Evolutionary conservation across 2,329 filamentous ascomycete species (phyloP).

Genomic region (Diaporthe citrichinensis): DNA sequence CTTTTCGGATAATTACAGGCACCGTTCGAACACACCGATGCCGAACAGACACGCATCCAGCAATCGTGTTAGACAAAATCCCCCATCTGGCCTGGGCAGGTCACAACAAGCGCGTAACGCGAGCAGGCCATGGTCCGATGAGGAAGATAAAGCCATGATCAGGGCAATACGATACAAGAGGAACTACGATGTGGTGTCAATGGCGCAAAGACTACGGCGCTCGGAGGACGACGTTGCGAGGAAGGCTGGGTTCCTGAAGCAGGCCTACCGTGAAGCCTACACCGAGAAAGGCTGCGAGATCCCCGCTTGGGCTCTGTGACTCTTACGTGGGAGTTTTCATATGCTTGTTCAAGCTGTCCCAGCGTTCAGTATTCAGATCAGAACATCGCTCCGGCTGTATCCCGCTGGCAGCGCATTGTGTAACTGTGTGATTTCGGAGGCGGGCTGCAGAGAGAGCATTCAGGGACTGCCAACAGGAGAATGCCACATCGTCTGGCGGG

Average conservation of each 20-base stretch:
- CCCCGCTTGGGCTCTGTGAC: conserved; percentile 29
- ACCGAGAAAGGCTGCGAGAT: conserved; percentile 12
- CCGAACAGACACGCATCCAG: background rate
- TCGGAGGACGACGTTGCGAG: conserved; percentile 26
- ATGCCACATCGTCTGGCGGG: conserved; percentile 30
- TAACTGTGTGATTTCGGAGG: background rate
- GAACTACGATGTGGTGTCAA: conserved; percentile 21
- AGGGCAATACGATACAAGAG: conserved; percentile 5
- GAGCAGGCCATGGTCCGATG: conserved; percentile 19
- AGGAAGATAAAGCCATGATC: conserved; percentile 23
- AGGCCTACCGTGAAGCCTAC: conserved; percentile 26
- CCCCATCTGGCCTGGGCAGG: background rate
- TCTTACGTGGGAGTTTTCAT: background rate
- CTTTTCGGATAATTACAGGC: background rate
- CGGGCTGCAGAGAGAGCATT: background rate
- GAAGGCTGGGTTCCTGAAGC: conserved; percentile 32
- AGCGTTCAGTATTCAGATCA: background rate
- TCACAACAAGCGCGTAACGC: background rate
- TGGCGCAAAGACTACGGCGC: conserved; percentile 32
- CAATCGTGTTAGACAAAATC: background rate
- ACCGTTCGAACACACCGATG: background rate
- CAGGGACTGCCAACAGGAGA: conserved; percentile 13
- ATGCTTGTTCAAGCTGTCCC: background rate
- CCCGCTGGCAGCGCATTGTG: background rate
- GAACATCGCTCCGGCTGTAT: background rate